phyloP scores from a whole-genome alignment of 768 basidiomycete species.

The Lentinula detonsa region DNA sequence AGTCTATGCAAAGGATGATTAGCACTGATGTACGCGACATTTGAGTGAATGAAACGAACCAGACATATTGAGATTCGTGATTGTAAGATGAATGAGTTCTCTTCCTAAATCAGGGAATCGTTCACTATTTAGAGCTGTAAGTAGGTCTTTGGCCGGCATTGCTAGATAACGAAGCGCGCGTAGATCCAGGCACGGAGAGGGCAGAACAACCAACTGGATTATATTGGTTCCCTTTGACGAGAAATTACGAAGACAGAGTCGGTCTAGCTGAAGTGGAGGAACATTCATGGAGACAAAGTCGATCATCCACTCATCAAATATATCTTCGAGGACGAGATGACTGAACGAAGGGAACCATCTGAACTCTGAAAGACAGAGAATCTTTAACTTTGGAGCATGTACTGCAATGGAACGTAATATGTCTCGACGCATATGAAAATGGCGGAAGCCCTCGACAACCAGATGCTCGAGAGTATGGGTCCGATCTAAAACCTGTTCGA shows the following conservation, averaged over 20 bases:
- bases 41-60: neutral
- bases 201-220: neutral
- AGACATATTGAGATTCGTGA: neutral
- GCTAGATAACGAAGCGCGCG: neutral
- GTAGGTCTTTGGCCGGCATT: neutral
- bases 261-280: neutral
- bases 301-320: conserved; percentile 2
- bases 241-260: neutral
- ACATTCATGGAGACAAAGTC: neutral
- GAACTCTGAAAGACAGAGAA: conserved; percentile 1
- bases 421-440: neutral
- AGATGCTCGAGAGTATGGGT: conserved; percentile 1
- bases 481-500: neutral
- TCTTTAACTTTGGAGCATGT: conserved; percentile 1
- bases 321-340: neutral
- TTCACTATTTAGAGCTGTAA: neutral
- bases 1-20: neutral
- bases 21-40: neutral
- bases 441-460: neutral
- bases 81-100: neutral
- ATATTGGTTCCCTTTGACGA: neutral
- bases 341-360: conserved; percentile 5
- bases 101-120: neutral
- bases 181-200: conserved; percentile 2
- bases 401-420: neutral